These are phyloP conservation scores for Tetraselmis chui DNA, from an alignment of 139 green algal species.

Conservation along the genomic window DNA sequence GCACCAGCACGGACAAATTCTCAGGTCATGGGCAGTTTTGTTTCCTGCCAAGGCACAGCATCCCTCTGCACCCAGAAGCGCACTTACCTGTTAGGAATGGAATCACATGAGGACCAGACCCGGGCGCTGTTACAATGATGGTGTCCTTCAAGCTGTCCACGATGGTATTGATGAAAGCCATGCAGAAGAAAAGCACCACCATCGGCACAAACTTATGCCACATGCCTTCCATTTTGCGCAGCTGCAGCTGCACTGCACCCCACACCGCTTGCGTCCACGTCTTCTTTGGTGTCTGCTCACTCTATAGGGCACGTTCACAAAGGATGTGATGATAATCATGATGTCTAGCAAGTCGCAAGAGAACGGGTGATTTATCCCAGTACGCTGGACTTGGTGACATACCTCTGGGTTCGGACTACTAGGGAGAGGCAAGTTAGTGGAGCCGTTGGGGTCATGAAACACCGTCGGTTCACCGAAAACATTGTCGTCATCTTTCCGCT, in stretches of 20 bases:
- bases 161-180: slow-evolving; percentile 92
- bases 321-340: no score
- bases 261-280: neutral
- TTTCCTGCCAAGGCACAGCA: neutral
- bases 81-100: slow-evolving; percentile 52
- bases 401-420: no score
- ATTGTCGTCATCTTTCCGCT: no score
- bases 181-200: slow-evolving; percentile 76
- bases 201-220: slow-evolving; percentile 72
- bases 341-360: no score
- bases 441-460: no score
- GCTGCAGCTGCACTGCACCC: neutral
- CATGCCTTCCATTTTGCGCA: slow-evolving; percentile 15
- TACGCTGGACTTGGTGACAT: no score
- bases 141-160: slow-evolving; percentile 89
- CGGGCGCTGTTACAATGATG: slow-evolving; percentile 82
- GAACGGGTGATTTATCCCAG: no score
- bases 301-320: no score
- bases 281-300: no score
- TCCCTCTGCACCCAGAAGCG: neutral
- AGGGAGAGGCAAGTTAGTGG: no score
- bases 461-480: no score
- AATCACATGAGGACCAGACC: slow-evolving; percentile 57
- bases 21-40: neutral
- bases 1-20: slow-evolving; percentile 33